These are phyloP conservation scores for Cryptococcus wingfieldii DNA, from an alignment of 1,284 basidiomycete genomes.

Conservation along the genomic window DNA sequence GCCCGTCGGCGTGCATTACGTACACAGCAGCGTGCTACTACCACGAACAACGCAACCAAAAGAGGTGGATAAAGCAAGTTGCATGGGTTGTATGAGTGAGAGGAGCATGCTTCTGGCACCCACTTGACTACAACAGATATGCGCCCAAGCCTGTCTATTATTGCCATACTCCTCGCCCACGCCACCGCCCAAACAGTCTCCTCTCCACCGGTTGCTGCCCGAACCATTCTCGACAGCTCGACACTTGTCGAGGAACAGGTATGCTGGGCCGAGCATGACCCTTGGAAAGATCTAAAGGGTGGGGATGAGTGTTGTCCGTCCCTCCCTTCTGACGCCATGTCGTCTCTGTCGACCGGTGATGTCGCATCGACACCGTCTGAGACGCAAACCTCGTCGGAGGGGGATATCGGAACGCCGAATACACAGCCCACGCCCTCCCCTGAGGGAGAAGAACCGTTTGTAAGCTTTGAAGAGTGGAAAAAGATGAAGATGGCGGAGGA, in stretches of 20 bases:
- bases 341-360: too few species aligned
- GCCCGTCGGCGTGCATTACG: background rate
- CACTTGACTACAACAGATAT: background rate
- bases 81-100: background rate
- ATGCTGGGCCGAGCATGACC: constrained; percentile 14
- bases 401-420: too few species aligned
- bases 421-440: background rate
- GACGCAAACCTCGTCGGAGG: too few species aligned
- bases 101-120: background rate
- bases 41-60: background rate
- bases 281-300: constrained; percentile 12
- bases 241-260: background rate
- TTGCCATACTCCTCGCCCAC: constrained; percentile 6
- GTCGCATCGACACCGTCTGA: too few species aligned
- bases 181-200: background rate
- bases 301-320: background rate
- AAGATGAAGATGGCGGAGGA: constrained; percentile 55
- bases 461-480: constrained; percentile 91
- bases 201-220: background rate
- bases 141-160: constrained; percentile 2
- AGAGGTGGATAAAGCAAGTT: too few species aligned
- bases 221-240: background rate
- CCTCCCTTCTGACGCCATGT: too few species aligned
- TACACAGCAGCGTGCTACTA: background rate
- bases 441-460: constrained; percentile 46